phyloP scores from a whole-genome alignment of 2,329 filamentous ascomycete genomes.

The Mycocentrospora acerina region DNA sequence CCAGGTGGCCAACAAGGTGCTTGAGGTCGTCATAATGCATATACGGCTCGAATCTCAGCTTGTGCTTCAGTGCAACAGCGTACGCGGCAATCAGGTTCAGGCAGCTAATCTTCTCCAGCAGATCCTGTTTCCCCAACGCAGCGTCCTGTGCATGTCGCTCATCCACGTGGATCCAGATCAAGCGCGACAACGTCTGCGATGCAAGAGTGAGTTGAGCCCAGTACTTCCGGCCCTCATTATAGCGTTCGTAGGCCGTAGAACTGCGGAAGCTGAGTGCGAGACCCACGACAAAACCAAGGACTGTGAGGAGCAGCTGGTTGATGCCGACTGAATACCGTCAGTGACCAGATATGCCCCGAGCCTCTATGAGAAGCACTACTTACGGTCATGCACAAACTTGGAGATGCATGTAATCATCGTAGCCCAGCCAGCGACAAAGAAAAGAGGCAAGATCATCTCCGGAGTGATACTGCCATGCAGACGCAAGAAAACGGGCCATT shows the following conservation, averaged over 20 bases:
- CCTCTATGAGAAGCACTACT: not conserved
- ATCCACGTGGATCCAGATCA: constrained; percentile 79
- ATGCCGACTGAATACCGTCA: constrained; percentile 52
- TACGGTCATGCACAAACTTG: constrained; percentile 44
- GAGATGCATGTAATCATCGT: constrained; percentile 59
- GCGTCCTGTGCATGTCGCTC: constrained; percentile 55
- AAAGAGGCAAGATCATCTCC: constrained; percentile 69
- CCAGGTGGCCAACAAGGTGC: constrained; percentile 68
- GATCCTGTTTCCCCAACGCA: constrained; percentile 61
- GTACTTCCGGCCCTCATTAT: constrained; percentile 61
- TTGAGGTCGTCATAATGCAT: constrained; percentile 72
- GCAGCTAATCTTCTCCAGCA: constrained; percentile 64
- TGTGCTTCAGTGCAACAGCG: constrained; percentile 76
- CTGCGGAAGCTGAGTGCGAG: constrained; percentile 72
- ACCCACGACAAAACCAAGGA: constrained; percentile 79
- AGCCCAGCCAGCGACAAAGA: constrained; percentile 66
- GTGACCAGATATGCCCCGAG: not conserved
- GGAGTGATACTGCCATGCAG: constrained; percentile 74
- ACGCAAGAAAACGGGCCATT: constrained; percentile 72
- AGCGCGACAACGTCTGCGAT: constrained; percentile 62
- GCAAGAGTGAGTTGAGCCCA: constrained; percentile 61
- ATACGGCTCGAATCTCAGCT: constrained; percentile 81
- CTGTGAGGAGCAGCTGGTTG: constrained; percentile 67
- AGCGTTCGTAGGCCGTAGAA: constrained; percentile 73
- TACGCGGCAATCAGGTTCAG: constrained; percentile 79